phyloP scores from a whole-genome alignment of 2,329 filamentous ascomycete species.

The Dactylellina leptospora region DNA sequence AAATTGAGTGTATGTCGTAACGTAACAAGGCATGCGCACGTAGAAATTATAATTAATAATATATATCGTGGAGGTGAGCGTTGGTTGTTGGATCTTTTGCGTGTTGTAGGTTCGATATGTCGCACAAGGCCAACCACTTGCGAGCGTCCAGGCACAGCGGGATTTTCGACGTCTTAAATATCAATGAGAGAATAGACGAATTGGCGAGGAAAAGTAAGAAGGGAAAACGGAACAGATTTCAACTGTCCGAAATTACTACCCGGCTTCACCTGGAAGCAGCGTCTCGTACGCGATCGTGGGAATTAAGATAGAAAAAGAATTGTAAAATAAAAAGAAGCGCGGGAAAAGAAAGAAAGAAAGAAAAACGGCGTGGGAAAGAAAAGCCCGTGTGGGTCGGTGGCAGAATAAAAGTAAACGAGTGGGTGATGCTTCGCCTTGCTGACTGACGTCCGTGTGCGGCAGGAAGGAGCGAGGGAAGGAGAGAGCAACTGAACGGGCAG shows the following conservation, averaged over 20 bases:
- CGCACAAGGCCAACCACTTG: too few relatives aligned
- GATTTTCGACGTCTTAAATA: too few relatives aligned
- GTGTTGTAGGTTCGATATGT: neutral
- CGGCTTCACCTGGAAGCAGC: slow-evolving; percentile 49
- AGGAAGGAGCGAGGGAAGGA: slow-evolving; percentile 27
- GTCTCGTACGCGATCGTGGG: slow-evolving; percentile 36
- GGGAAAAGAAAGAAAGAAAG: slow-evolving; percentile 13
- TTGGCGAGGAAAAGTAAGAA: neutral
- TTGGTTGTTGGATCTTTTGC: too few relatives aligned
- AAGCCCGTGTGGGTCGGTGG: slow-evolving; percentile 16
- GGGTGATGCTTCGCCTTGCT: slow-evolving; percentile 10
- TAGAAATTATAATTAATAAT: too few relatives aligned
- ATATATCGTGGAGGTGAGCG: too few relatives aligned
- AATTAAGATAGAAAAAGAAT: slow-evolving; percentile 7
- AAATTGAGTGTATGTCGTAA: neutral
- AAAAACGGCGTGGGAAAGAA: neutral
- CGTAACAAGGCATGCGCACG: neutral
- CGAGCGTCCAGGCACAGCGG: too few relatives aligned
- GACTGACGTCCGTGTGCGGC: slow-evolving; percentile 14
- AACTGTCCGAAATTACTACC: slow-evolving; percentile 42
- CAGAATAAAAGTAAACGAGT: slow-evolving; percentile 25
- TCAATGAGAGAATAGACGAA: neutral
- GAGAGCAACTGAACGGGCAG: slow-evolving; percentile 28
- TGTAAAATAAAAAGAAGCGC: slow-evolving; percentile 7
- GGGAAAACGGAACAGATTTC: slow-evolving; percentile 16